Percentiles rank a stretch among this genome's conserved stretches.
Conservation (phyloP, 164 flowering plant species). For the Akebia trifoliata region DNA sequence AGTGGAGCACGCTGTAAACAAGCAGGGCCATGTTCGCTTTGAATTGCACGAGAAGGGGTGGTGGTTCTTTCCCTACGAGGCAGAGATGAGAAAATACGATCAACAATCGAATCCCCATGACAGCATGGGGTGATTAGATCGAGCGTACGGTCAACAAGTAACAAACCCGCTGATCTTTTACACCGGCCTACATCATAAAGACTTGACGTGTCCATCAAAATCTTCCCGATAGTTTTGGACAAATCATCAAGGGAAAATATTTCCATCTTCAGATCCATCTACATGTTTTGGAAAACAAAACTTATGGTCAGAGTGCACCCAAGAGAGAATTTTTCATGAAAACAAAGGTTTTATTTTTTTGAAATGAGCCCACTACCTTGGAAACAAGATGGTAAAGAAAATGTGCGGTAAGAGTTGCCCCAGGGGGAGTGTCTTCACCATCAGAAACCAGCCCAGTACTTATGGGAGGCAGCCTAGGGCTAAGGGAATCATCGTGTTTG, state of each 20-base stretch:
- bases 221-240: constrained; percentile 83
- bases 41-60: constrained; percentile 24
- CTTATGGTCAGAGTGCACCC: constrained; percentile 5
- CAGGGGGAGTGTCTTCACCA: constrained; percentile 79
- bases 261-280: constrained; percentile 99
- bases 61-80: constrained; percentile 56
- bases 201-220: constrained; percentile 94
- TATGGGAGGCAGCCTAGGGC: constrained; percentile 84
- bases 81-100: constrained; percentile 71
- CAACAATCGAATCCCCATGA: constrained; percentile 92
- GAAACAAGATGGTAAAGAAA: constrained; percentile 87
- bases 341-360: too few relatives aligned
- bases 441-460: constrained; percentile 54
- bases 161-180: constrained; percentile 82
- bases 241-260: constrained; percentile 84
- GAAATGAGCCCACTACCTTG: constrained; percentile 79
- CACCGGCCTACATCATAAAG: constrained; percentile 99
- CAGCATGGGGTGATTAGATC: constrained; percentile 93
- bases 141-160: constrained; percentile 86
- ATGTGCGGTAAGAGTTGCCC: constrained; percentile 83
- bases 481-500: constrained; percentile 61
- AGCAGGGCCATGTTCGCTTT: constrained; percentile 29
- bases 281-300: constrained; percentile 23
- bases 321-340: background rate
- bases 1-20: constrained; percentile 51